Evolutionary conservation across 78 protist species (phyloP).

Genomic region (Anaeramoeba ignava): DNA sequence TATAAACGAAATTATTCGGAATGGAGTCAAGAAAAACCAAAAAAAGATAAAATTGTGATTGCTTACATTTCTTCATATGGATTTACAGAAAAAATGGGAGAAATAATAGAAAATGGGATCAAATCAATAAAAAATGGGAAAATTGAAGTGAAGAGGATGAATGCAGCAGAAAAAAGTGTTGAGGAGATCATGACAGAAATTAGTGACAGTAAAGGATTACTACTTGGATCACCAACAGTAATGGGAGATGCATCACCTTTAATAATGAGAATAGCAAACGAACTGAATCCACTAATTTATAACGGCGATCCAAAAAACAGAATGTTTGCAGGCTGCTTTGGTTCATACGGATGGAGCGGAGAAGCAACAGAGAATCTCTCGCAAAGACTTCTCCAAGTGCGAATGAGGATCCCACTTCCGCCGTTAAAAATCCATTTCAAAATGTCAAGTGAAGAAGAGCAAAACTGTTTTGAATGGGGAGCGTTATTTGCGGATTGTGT

Average conservation of each 20-base stretch:
- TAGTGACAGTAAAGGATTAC: background rate
- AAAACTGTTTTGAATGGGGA: background rate
- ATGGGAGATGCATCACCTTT: background rate
- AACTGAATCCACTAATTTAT: background rate
- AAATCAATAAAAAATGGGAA: background rate
- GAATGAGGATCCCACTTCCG: background rate
- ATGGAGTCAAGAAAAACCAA: background rate
- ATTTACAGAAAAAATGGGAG: background rate
- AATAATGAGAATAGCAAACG: background rate
- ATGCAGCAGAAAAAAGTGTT: too few relatives aligned
- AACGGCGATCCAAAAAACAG: too few relatives aligned
- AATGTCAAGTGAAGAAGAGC: background rate
- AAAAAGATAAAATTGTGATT: background rate
- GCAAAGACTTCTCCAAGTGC: background rate
- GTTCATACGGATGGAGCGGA: conserved; percentile 1
- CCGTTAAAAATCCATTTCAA: background rate
- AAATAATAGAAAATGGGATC: background rate
- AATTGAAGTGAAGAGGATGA: too few relatives aligned
- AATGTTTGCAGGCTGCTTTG: background rate
- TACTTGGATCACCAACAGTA: background rate
- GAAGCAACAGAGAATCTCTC: background rate
- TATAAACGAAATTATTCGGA: background rate
- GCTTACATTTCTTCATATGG: background rate
- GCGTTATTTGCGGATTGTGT: background rate
- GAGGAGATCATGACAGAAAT: too few relatives aligned